Evolutionary conservation across 1,139 yeast genomes (phyloP), one percentile per base, ranked within the genome.

Genomic region (Taiozyma sp.): DNA sequence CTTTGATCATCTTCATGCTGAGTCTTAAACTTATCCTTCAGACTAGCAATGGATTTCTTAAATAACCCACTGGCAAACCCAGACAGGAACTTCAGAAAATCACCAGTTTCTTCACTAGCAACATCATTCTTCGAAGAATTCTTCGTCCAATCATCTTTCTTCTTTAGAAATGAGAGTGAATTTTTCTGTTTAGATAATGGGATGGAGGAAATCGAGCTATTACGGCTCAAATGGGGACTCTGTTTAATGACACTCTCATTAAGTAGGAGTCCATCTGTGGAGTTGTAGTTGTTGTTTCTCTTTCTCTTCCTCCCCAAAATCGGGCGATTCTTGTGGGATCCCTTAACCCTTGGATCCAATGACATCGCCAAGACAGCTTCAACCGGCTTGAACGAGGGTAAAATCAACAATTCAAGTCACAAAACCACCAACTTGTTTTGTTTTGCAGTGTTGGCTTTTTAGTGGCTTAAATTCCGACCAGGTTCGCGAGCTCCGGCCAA

Each of bases 241-340:
- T 46, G 29, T 16, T 47, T 43, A 21, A 51, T 48, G 9, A 47
- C 39, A 8, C 39, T 22, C 8, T 46, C 46, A 29, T 51, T 48
- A 13, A 51, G 48, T 37, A 48, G 21, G 32, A 51, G 44, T 24
- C 35, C 46, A n/a, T 46, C 44, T 11, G 44, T 13, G 19, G 19
- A 49, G 11, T 45, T 39, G 43, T 43, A 35, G 16, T 24, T 43
- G 4, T 32, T 26, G 30, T 49, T 42, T 5, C 54, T 51, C 26
- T 51, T 51, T 7, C 54, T 42, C 46, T 49, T 51, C 41, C 54
- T 45, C 13, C 45, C 49, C n/a, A 51, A 39, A 2, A 51, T 34
- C 2, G 52, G 52, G 6, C 50, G 43, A n/a, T 46, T 48, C n/a
- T 42, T 32, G 22, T 28, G 43, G 28, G 50, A 45, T 49, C 43